Conservation (phyloP, 176 grass and related monocot genomes). For the Bonia amplexicaulis region DNA sequence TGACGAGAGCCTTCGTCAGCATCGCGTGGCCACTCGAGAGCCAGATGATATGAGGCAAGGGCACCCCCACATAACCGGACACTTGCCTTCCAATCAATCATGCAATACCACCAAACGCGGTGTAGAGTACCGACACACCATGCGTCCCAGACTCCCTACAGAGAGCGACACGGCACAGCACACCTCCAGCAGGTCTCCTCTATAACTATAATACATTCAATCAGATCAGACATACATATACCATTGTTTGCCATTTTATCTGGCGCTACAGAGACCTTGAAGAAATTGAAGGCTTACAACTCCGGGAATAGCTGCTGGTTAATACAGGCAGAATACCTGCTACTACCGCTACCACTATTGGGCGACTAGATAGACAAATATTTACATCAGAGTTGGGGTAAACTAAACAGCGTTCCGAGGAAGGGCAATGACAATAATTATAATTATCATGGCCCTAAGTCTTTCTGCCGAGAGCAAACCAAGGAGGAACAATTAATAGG, state of each 20-base stretch:
- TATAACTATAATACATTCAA: slow-evolving; percentile 41
- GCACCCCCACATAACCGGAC: background rate
- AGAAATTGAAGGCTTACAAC: slow-evolving; percentile 13
- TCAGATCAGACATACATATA: slow-evolving; percentile 39
- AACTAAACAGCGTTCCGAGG: background rate
- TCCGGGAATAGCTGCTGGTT: slow-evolving; percentile 37
- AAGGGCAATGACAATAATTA: background rate
- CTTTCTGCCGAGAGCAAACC: slow-evolving; percentile 32
- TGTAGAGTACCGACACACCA: background rate
- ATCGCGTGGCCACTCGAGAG: background rate
- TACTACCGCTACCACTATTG: background rate
- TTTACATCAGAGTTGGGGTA: slow-evolving; percentile 39
- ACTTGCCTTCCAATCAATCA: slow-evolving; percentile 4
- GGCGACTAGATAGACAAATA: slow-evolving; percentile 24
- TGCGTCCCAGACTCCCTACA: background rate
- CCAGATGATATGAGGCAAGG: background rate
- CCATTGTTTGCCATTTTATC: slow-evolving; percentile 20
- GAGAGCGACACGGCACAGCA: background rate
- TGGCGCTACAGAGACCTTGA: slow-evolving; percentile 31
- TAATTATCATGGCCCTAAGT: slow-evolving; percentile 24
- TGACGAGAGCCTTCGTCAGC: background rate
- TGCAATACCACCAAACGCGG: background rate
- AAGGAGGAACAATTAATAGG: slow-evolving; percentile 9
- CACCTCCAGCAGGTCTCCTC: background rate
- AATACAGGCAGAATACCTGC: slow-evolving; percentile 28